These are phyloP conservation scores for Diaporthe nobilis DNA, from an alignment of 2,329 filamentous ascomycete genomes.

Conservation along the genomic window DNA sequence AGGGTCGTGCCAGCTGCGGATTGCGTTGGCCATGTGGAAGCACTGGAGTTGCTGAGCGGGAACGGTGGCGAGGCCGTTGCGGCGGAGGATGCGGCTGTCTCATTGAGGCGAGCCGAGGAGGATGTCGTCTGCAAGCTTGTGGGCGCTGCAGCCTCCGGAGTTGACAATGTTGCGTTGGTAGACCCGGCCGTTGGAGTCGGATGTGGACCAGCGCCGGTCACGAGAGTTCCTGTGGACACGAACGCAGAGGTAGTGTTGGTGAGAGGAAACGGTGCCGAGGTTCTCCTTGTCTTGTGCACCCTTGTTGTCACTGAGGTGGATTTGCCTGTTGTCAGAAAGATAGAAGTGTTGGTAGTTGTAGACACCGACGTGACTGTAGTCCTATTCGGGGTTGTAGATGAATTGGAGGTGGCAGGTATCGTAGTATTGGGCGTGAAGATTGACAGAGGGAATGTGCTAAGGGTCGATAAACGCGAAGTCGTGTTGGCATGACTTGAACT, in stretches of 20 bases:
- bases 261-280: neutral
- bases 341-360: neutral
- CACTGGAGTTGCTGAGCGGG: constrained; percentile 25
- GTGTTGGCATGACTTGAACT: neutral
- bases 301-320: neutral
- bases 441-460: constrained; percentile 16
- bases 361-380: neutral
- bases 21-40: neutral
- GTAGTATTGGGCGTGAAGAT: constrained; percentile 16
- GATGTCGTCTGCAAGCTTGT: neutral
- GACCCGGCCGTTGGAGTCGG: neutral
- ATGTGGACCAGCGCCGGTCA: neutral
- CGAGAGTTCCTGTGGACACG: neutral
- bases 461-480: neutral
- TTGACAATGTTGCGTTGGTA: neutral
- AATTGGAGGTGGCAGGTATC: neutral
- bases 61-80: neutral
- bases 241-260: neutral
- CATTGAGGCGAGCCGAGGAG: neutral
- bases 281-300: neutral
- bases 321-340: constrained; percentile 9
- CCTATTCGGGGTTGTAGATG: neutral
- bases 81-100: neutral
- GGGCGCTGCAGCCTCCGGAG: neutral
- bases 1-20: neutral